These are phyloP conservation scores for Trypanosoma congolense DNA, from an alignment of 208 protist species.

Conservation along the genomic window DNA sequence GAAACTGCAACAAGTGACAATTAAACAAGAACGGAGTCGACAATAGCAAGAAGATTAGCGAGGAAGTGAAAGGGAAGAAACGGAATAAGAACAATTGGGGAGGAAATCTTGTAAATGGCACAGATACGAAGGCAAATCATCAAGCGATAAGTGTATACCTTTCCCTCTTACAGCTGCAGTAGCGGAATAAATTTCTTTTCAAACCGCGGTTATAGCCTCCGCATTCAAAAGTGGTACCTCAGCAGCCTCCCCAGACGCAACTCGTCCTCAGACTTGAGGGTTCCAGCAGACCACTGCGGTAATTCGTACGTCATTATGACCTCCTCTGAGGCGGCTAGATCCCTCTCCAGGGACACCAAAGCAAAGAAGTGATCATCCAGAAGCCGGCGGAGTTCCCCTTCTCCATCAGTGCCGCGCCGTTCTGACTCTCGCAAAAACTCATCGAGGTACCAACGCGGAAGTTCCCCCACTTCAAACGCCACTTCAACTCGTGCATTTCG, in stretches of 20 bases:
- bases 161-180: too few relatives aligned
- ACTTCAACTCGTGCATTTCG: constrained; percentile 71
- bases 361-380: constrained; percentile 57
- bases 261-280: constrained; percentile 34
- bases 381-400: constrained; percentile 26
- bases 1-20: neutral
- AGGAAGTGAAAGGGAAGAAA: constrained; percentile 3
- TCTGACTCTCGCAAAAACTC: constrained; percentile 32
- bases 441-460: constrained; percentile 61
- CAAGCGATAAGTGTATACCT: too few relatives aligned
- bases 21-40: neutral
- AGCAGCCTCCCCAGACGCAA: constrained; percentile 50
- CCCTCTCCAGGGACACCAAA: constrained; percentile 45
- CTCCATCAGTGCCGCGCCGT: constrained; percentile 26
- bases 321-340: constrained; percentile 59
- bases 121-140: constrained; percentile 15
- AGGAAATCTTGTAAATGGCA: neutral
- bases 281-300: constrained; percentile 37
- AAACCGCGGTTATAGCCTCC: too few relatives aligned
- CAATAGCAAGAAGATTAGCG: neutral
- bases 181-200: too few relatives aligned
- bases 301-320: constrained; percentile 65
- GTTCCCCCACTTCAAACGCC: constrained; percentile 43
- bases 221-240: constrained; percentile 57
- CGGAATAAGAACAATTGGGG: neutral